Percentiles rank a stretch among this genome's conserved stretches.
These are phyloP conservation scores for Nidula niveotomentosa DNA, from an alignment of 1,284 basidiomycete species.

Conservation along the genomic window DNA sequence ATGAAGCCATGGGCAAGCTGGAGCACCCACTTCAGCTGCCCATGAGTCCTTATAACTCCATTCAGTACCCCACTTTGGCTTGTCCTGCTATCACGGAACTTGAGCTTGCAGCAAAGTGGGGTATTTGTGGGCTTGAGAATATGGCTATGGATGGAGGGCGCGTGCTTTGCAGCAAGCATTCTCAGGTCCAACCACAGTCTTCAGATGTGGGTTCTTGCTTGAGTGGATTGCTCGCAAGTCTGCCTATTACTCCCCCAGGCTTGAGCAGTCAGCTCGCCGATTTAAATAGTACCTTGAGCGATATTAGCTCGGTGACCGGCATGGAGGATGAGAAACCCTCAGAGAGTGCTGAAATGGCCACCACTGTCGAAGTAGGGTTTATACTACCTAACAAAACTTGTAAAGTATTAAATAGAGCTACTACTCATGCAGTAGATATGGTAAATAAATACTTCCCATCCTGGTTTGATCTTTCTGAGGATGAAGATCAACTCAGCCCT, in stretches of 20 bases:
- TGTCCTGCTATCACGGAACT: neutral
- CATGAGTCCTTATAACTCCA: neutral
- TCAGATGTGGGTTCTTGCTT: neutral
- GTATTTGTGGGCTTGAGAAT: neutral
- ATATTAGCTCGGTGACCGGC: neutral
- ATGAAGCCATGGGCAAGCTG: neutral
- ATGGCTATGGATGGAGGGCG: neutral
- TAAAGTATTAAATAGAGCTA: neutral
- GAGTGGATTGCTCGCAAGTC: neutral
- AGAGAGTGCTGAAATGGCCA: neutral
- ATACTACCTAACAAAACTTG: neutral
- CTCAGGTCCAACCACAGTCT: neutral
- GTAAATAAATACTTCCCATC: neutral
- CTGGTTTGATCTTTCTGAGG: neutral
- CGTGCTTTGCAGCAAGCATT: neutral
- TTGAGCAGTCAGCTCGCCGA: neutral
- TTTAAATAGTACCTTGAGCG: no score
- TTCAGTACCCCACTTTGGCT: neutral
- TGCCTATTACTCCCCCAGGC: neutral
- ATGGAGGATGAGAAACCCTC: neutral
- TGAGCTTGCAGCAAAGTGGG: neutral
- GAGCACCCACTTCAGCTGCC: neutral
- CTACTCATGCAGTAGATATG: neutral
- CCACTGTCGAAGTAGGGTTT: neutral
- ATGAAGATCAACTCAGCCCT: neutral